A percentile compares a stretch with the other conserved stretches of the same genome.
Conservation (phyloP, 2,329 filamentous ascomycete species). For the Aspergillus caelatus region DNA sequence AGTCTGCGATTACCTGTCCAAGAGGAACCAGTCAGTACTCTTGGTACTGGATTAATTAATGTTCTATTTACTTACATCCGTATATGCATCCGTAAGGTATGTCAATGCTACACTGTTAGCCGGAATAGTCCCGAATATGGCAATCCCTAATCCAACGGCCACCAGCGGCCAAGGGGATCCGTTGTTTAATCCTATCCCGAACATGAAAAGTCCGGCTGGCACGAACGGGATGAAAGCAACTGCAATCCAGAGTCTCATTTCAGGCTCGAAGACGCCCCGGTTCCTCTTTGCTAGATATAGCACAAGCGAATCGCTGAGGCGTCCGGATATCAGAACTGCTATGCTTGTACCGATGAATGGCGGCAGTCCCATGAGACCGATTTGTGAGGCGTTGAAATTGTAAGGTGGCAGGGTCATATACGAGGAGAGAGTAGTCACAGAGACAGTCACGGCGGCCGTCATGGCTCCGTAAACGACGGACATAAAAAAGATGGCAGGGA, state of each 20-base stretch:
- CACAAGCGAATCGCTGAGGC: conserved; percentile 41
- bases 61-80: background rate
- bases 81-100: background rate
- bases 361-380: conserved; percentile 45
- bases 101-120: background rate
- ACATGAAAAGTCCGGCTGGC: conserved; percentile 33
- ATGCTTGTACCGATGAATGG: conserved; percentile 45
- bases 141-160: background rate
- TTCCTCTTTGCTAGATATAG: conserved; percentile 40
- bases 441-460: conserved; percentile 42
- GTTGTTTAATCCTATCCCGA: conserved; percentile 39
- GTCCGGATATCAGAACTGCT: conserved; percentile 36
- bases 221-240: conserved; percentile 31
- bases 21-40: background rate
- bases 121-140: background rate
- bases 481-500: conserved; percentile 56
- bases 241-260: conserved; percentile 45
- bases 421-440: conserved; percentile 39
- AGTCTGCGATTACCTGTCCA: conserved; percentile 49
- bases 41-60: too few species aligned
- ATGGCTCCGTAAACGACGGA: conserved; percentile 44
- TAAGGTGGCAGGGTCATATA: conserved; percentile 45
- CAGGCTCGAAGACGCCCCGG: conserved; percentile 47
- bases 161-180: conserved; percentile 9
- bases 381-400: conserved; percentile 40